Conservation (phyloP, 1,139 yeast genomes). For the Spathaspora sp. region DNA sequence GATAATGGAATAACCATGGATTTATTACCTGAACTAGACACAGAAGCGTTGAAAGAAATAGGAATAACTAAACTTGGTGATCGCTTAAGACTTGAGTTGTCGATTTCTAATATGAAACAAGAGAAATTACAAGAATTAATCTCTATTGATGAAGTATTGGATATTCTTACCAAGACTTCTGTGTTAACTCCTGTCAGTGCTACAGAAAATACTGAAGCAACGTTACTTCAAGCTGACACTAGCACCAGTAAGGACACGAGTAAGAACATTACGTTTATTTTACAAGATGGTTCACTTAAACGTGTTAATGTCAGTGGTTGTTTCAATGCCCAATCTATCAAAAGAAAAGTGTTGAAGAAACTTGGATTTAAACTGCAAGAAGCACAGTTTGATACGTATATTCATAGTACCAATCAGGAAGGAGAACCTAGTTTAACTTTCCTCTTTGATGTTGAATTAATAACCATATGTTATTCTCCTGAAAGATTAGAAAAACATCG, state of each 20-base stretch:
- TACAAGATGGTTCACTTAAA: constrained; percentile 74
- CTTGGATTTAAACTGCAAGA: constrained; percentile 49
- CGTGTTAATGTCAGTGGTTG: constrained; percentile 77
- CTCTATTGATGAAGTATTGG: constrained; percentile 28
- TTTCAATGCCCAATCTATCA: constrained; percentile 77
- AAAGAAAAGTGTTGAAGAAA: constrained; percentile 65
- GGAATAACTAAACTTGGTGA: constrained; percentile 85
- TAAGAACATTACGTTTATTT: constrained; percentile 60
- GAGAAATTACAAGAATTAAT: constrained; percentile 35
- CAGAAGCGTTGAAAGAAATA: constrained; percentile 65
- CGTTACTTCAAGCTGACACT: constrained; percentile 14
- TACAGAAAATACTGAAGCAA: constrained; percentile 15
- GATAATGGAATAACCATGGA: constrained; percentile 60
- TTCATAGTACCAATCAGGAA: constrained; percentile 22
- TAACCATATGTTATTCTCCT: constrained; percentile 76
- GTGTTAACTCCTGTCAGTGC: background rate
- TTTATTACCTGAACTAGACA: constrained; percentile 64
- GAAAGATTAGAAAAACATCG: constrained; percentile 73
- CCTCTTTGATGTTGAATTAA: constrained; percentile 76
- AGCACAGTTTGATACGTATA: constrained; percentile 42
- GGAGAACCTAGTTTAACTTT: constrained; percentile 35
- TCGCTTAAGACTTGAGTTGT: constrained; percentile 62
- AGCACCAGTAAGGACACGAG: constrained; percentile 32
- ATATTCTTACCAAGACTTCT: constrained; percentile 10
- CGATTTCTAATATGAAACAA: constrained; percentile 44